These are phyloP conservation scores for Saccharomycopsis sp. DNA, from an alignment of 805 yeast species.

Conservation along the genomic window DNA sequence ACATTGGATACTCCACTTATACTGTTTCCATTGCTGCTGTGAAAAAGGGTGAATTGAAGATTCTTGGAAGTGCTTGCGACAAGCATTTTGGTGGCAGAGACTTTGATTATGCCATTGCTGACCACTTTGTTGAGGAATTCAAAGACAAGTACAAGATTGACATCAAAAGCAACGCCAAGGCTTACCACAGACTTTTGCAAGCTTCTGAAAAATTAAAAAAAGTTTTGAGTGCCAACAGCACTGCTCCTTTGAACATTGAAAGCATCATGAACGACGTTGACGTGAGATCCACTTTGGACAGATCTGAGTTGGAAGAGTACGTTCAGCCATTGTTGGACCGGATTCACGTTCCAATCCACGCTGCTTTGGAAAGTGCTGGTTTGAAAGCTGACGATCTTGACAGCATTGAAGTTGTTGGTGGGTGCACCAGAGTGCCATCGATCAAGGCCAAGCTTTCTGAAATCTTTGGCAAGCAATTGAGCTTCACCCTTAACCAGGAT, in stretches of 20 bases:
- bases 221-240: conserved; percentile 89
- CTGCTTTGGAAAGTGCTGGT: conserved; percentile 75
- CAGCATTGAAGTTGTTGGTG: conserved; percentile 93
- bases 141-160: conserved; percentile 88
- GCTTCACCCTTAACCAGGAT: conserved; percentile 96
- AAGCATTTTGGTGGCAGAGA: conserved; percentile 98
- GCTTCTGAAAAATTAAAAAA: conserved; percentile 93
- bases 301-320: conserved; percentile 89
- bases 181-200: conserved; percentile 82
- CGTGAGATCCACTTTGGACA: conserved; percentile 77
- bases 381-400: conserved; percentile 67
- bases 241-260: conserved; percentile 92
- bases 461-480: conserved; percentile 75
- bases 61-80: conserved; percentile 86
- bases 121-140: conserved; percentile 91
- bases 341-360: conserved; percentile 67
- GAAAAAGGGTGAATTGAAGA: conserved; percentile 93
- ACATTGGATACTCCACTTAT: conserved; percentile 94
- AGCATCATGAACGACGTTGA: conserved; percentile 96
- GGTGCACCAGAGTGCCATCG: conserved; percentile 95
- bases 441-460: conserved; percentile 74
- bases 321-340: conserved; percentile 74
- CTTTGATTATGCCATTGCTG: conserved; percentile 87
- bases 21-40: conserved; percentile 84
- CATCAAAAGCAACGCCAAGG: conserved; percentile 85